Base-by-base conservation (phyloP, 2,329 filamentous ascomycete genomes). In the Paraconiothyrium brasiliense region DNA sequence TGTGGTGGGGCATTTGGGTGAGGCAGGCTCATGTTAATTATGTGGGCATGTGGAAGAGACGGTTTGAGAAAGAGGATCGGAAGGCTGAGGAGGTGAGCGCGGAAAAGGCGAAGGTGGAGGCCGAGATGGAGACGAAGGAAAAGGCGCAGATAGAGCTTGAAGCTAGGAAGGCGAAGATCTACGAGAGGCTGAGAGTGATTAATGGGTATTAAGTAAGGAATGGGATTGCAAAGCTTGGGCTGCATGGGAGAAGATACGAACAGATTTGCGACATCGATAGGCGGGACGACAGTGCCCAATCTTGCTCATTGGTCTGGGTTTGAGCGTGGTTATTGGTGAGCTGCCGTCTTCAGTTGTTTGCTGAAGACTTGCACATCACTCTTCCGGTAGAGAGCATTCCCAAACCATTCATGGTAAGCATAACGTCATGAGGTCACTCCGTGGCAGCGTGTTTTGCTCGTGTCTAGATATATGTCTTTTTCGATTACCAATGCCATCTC, bases 1-100 rank as follows among this genome's bases (percentile, higher is more conserved):
- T 70, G 62, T 75, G 72, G 70, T 68, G 70, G 68, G 46, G 22
- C 16, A 44, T 72, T 10, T 76, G 73, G 73, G 52, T 61, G 10
- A 50, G 71, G 22, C 71, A 76, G 66, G 57, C 47, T 4, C 35
- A 49, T 20, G 63, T 67, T 2, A 73, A 72, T n/a, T 71, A 63
- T 34, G 39, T 67, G 4, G 70, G 70, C 1, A 71, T 70, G 67
- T 74, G 70, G 69, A 69, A 54, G 56, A 66, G 55, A 54, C 62
- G 58, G 52, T 68, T 70, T 4, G 66, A 68, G 52, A 72, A 69
- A 44, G 70, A 71, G 51, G 66, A 67, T 51, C 41, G 11, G 7
- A 46, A 55, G 27, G 46, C 11, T 24, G 39, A 27, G 22, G 58
- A 58, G 46, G 61, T 43, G 44, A 57, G 37, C 24, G 57, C 16